These are phyloP conservation scores for Didymellaceae sp. DNA, from an alignment of 2,329 filamentous ascomycete species.

Conservation along the genomic window DNA sequence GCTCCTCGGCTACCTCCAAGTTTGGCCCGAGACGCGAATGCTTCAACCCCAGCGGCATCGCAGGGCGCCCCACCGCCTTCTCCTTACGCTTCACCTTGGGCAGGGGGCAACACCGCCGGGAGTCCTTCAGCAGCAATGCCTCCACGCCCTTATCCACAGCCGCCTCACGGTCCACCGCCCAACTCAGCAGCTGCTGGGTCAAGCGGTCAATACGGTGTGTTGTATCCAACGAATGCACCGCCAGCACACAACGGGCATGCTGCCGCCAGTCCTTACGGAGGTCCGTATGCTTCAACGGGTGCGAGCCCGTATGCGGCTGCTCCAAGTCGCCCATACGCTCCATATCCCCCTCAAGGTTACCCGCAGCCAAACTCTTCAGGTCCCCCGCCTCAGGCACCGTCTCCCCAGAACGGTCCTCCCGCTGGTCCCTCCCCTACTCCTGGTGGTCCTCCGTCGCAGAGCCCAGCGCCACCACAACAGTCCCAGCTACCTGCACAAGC, in stretches of 20 bases:
- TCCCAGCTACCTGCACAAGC: slow-evolving; percentile 14
- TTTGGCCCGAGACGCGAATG: slow-evolving; percentile 39
- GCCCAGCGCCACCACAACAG: slow-evolving; percentile 9
- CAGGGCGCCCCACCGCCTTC: slow-evolving; percentile 38
- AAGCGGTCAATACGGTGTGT: slow-evolving; percentile 44
- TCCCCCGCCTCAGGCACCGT: slow-evolving; percentile 26
- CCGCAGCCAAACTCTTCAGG: slow-evolving; percentile 25
- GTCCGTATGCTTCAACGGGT: slow-evolving; percentile 38
- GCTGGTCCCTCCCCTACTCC: slow-evolving; percentile 6
- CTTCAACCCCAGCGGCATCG: slow-evolving; percentile 32
- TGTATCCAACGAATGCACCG: slow-evolving; percentile 42
- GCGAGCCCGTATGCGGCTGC: slow-evolving; percentile 37
- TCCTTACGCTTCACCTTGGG: slow-evolving; percentile 48
- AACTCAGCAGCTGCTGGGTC: slow-evolving; percentile 26
- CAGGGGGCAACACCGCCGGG: slow-evolving; percentile 38
- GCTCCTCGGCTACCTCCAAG: slow-evolving; percentile 47
- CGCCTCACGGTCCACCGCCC: slow-evolving; percentile 36
- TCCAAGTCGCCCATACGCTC: slow-evolving; percentile 36
- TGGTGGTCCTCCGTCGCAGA: slow-evolving; percentile 14
- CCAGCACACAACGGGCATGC: slow-evolving; percentile 30
- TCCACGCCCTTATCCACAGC: slow-evolving; percentile 40
- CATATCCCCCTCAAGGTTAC: slow-evolving; percentile 35
- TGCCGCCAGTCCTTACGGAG: slow-evolving; percentile 35
- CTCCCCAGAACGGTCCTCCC: slow-evolving; percentile 1
- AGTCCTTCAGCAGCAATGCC: slow-evolving; percentile 34